Evolutionary conservation across 2,329 filamentous ascomycete genomes (phyloP), one percentile per base, ranked within the genome.

Genomic region (Fusarium denticulatum): DNA sequence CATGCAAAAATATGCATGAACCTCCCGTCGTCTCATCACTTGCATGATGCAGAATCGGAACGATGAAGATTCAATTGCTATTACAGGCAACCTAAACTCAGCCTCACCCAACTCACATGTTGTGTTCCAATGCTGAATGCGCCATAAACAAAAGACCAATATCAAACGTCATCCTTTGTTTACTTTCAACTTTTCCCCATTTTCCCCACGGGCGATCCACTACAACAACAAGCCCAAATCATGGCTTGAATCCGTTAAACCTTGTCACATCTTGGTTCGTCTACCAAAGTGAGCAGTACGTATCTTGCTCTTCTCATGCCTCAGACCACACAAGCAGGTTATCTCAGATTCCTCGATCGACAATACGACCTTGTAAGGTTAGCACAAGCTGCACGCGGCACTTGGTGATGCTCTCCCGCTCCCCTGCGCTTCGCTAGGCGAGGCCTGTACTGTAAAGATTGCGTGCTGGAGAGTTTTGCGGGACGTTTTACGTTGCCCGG

Each of bases 161-260:
- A 52, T 61, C 57, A n/a, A 74, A 74, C 73, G 73, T 75, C 73
- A 75, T 75, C 69, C 52, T 73, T 75, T 75, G 73, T 75, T 75
- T 75, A 75, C 73, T 67, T 75, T 63, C 59, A 43, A 28, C n/a
- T 34, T 36, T 43, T 67, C 70, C 57, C 72, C 69, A 75, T 34
- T 36, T 43, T 67, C 70, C 57, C 72, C 69, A 75, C 73, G 55
- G 63, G 24, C 28, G 67, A 71, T 73, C 69, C 70, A 73, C 70
- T 57, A 56, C 62, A 52, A 59, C 28, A 67, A 65, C 66, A 69
- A 68, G 47, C 55, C 55, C 46, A 50, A 52, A 57, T 49, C 55
- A 68, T 68, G 63, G 42, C 45, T 64, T 72, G 37, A 50, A 52
- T 63, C 42, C 47, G 42, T 60, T 37, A 24, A 74, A 69, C 71